Evolutionary conservation across 108 stramenopile species (phyloP).

Genomic region (Ochromonas danica): DNA sequence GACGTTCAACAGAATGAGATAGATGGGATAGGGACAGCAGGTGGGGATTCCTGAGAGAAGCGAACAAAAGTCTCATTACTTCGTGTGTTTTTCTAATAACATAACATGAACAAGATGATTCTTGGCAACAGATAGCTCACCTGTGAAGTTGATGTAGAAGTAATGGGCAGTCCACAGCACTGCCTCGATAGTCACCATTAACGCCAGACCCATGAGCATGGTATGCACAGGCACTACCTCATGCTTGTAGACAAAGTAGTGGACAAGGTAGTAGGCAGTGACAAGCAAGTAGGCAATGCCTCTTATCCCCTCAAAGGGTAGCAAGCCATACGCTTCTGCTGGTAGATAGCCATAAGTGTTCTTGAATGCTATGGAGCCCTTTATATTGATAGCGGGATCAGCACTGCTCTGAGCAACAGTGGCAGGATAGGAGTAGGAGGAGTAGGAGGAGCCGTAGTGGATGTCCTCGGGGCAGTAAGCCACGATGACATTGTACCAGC

Average conservation of each 20-base stretch:
- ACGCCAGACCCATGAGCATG: neutral
- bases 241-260: neutral
- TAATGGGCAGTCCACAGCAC: neutral
- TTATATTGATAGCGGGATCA: neutral
- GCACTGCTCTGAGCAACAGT: no score
- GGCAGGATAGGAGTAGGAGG: neutral
- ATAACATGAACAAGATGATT: no score
- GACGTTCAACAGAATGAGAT: neutral
- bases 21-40: slow-evolving; percentile 5
- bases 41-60: no score
- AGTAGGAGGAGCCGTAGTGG: neutral
- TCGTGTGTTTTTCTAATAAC: no score
- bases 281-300: neutral
- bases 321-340: neutral
- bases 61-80: no score
- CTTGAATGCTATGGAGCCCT: neutral
- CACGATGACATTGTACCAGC: neutral
- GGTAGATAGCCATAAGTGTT: slow-evolving; percentile 18
- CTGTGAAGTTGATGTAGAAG: neutral
- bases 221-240: neutral
- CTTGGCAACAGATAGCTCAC: no score
- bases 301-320: neutral
- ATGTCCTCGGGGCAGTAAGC: neutral
- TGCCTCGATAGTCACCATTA: neutral
- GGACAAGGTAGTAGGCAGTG: neutral